Percentiles rank a stretch among this genome's conserved stretches.
Evolutionary conservation across 202 grass and related monocot species (phyloP).

Genomic region (Hordeum pubiflorum): DNA sequence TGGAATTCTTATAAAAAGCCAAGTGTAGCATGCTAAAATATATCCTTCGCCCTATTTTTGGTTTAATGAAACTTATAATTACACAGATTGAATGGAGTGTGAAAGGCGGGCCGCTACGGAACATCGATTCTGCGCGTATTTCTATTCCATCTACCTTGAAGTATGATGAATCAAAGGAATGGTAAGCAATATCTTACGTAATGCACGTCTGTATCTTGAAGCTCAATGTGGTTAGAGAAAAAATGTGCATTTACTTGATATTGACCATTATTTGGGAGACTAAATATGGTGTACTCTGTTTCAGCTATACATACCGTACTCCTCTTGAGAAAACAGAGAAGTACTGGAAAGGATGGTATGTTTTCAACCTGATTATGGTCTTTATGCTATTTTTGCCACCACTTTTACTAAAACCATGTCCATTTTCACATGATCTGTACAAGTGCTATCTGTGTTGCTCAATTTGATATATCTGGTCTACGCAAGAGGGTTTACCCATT

Average conservation of each 20-base stretch:
- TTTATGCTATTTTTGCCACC: neutral
- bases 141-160: slow-evolving; percentile 83
- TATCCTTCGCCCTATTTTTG: slow-evolving; percentile 2
- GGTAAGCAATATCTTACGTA: slow-evolving; percentile 39
- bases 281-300: slow-evolving; percentile 22
- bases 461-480: neutral
- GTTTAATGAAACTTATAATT: slow-evolving; percentile 17
- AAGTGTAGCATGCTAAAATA: neutral
- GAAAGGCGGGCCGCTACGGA: slow-evolving; percentile 73
- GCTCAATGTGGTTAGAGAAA: neutral
- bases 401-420: slow-evolving; percentile 1
- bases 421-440: neutral
- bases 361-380: neutral
- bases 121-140: slow-evolving; percentile 74
- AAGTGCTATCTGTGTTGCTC: neutral
- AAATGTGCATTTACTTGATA: neutral
- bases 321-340: slow-evolving; percentile 80
- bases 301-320: slow-evolving; percentile 83
- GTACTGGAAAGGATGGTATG: slow-evolving; percentile 98
- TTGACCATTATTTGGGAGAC: neutral
- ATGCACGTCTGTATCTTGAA: slow-evolving; percentile 9
- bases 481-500: neutral
- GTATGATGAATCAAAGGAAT: slow-evolving; percentile 74
- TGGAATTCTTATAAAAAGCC: slow-evolving; percentile 2
- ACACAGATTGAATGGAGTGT: slow-evolving; percentile 81